Conservation (phyloP, 371 early-diverging fungal genomes). For the Rhizopus stolonifer region DNA sequence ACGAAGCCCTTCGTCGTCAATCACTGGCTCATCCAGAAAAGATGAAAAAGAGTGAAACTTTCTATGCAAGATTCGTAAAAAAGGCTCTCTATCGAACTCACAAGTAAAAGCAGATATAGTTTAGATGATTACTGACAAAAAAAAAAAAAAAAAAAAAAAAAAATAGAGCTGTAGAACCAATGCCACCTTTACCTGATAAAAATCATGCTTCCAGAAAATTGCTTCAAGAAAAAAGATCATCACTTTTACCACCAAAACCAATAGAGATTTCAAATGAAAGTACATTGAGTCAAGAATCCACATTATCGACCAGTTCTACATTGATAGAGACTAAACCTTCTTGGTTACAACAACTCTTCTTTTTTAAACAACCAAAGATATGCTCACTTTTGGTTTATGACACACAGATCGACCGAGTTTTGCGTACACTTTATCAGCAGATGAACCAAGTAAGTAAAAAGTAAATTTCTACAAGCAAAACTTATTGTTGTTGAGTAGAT, state of each 20-base stretch:
- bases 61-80: slow-evolving; percentile 39
- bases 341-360: slow-evolving; percentile 46
- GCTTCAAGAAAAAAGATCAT: no score
- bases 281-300: no score
- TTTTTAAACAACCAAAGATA: slow-evolving; percentile 50
- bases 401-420: slow-evolving; percentile 23
- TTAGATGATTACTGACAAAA: no score
- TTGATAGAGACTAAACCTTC: slow-evolving; percentile 18
- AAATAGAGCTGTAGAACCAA: no score
- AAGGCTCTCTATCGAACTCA: slow-evolving; percentile 22
- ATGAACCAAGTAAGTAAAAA: slow-evolving; percentile 27
- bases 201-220: no score
- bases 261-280: no score
- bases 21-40: slow-evolving; percentile 21
- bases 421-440: slow-evolving; percentile 28
- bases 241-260: no score
- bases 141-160: no score
- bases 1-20: slow-evolving; percentile 15
- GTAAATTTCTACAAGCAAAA: neutral
- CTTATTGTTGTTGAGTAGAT: neutral
- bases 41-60: slow-evolving; percentile 44
- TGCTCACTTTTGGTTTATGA: slow-evolving; percentile 35
- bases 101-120: no score
- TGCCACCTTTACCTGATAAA: no score
- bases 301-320: no score